Evolutionary conservation across 2,329 filamentous ascomycete species (phyloP), one percentile per base, ranked within the genome.

Genomic region (Ophiostoma himal-ulmi): DNA sequence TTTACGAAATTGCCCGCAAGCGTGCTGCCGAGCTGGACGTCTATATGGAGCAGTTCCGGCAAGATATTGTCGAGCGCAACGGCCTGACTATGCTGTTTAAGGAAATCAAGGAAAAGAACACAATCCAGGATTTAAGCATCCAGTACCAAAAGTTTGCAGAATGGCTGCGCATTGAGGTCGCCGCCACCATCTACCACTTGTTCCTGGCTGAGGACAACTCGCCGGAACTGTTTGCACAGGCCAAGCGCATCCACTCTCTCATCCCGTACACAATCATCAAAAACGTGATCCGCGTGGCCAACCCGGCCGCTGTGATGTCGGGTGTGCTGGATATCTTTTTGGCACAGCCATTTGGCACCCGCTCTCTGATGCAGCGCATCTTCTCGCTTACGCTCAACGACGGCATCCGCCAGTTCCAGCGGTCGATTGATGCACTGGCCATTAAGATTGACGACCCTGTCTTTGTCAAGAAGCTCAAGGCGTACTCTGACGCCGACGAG

Each of bases 181-280:
- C 95, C 34, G 95, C 95, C 57, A 97, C 95, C 30, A 88, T 98
- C 71, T 99, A 99, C 78, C 95, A 99, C 79, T 84, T 99, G 44
- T 99, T 99, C 84, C 85, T 99, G 64, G 95, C 95, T 6, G 95
- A 99, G 79, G 95, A 99, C 81, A 99, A 99, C 79, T 97, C 94
- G 0, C 94, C 95, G 0, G 95, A 99, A 77, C 81, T 99, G 39
- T 98, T 98, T 78, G 93, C 93, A 0, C 95, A 99, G 79, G 89
- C 91, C 5, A 97, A 94, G 81, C 88, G 92, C 72, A 97, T 98
- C 69, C 95, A 99, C 78, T 97, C 94, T 0, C 86, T 98, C 70
- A 91, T 99, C 64, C 95, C 95, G 0, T 99, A 99, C 78, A 91
- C 90, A 0, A 83, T 97, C 67, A 84, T 99, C 78, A 99, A 99